Evolutionary conservation across 169 alveolate species (phyloP), one percentile per base, ranked within the genome.

Genomic region (Cyclospora cayetanensis): DNA sequence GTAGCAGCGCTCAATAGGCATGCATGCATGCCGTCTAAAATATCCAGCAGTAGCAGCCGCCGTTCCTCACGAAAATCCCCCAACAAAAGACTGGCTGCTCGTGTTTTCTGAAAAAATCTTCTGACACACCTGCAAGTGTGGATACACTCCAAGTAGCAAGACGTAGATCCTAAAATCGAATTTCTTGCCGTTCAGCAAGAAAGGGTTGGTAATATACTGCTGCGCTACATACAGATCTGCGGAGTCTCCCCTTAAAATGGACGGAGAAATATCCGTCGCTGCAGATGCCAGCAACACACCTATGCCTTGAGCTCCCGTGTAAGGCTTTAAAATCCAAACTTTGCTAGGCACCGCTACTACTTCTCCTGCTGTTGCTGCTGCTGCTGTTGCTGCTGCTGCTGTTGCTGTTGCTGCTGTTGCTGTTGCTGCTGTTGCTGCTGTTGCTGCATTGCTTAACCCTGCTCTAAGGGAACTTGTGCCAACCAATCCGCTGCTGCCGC

Each of bases 81-180:
- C n/a, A n/a, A n/a, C n/a, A n/a, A n/a, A n/a, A n/a, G n/a, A n/a
- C n/a, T n/a, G n/a, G n/a, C n/a, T n/a, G n/a, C n/a, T n/a, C n/a
- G n/a, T n/a, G n/a, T n/a, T n/a, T n/a, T n/a, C n/a, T n/a, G n/a
- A n/a, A n/a, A n/a, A n/a, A n/a, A n/a, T n/a, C n/a, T n/a, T n/a
- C n/a, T n/a, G n/a, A n/a, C n/a, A n/a, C n/a, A 76, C 89, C 37
- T 46, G 55, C 4, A 50, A 72, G 68, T 79, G 86, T 11, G 99
- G 99, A 84, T 96, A 96, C 39, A 96, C 92, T 2, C 98, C 97
- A 2, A 97, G 95, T 37, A 98, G 93, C 37, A 97, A 92, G 5
- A 97, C 98, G 94, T 98, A 98, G n/a, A 98, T 88, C 92, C 99
- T 91, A 11, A 98, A 93, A 94, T 98, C 98, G 91, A 96, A 97